phyloP scores from a whole-genome alignment of 805 yeast species.

The Candida germanica region DNA sequence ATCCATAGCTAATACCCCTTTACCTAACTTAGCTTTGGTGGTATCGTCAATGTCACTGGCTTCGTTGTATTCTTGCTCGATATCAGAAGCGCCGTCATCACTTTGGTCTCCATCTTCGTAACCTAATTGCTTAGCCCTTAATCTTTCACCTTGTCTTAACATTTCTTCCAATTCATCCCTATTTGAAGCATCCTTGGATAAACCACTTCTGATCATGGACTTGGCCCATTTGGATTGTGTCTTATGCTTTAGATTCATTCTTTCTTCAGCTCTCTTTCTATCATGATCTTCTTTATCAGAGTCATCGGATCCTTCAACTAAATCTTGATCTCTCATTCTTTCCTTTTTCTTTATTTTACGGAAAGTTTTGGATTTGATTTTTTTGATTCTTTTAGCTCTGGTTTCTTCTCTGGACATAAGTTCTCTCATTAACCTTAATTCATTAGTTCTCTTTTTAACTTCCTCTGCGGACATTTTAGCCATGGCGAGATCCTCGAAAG shows the following conservation, averaged over 20 bases:
- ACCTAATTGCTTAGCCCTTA: conserved; percentile 72
- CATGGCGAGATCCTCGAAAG: conserved; percentile 81
- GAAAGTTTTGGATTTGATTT: conserved; percentile 89
- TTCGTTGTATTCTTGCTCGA: conserved; percentile 34
- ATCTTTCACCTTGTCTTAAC: conserved; percentile 80
- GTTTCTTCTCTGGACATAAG: conserved; percentile 94
- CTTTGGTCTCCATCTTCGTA: conserved; percentile 51
- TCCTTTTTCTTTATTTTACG: conserved; percentile 86
- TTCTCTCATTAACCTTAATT: conserved; percentile 89
- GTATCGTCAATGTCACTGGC: conserved; percentile 28
- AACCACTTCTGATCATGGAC: conserved; percentile 83
- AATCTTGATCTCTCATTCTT: conserved; percentile 60
- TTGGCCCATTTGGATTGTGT: conserved; percentile 89
- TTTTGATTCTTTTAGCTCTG: conserved; percentile 86
- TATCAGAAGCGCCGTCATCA: conserved; percentile 49
- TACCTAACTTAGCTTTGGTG: conserved; percentile 51
- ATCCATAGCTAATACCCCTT: conserved; percentile 92
- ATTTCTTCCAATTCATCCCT: conserved; percentile 92
- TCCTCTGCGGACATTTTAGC: conserved; percentile 82
- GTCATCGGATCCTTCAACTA: conserved; percentile 60
- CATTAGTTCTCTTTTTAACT: conserved; percentile 68
- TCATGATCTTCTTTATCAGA: conserved; percentile 61
- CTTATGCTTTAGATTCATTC: conserved; percentile 90
- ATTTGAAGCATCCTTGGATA: conserved; percentile 80
- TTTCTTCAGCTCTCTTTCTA: conserved; percentile 77